Percentiles rank a stretch among this genome's conserved stretches.
phyloP scores from a whole-genome alignment of 1,139 yeast genomes.

The Pichiaceae sp. region DNA sequence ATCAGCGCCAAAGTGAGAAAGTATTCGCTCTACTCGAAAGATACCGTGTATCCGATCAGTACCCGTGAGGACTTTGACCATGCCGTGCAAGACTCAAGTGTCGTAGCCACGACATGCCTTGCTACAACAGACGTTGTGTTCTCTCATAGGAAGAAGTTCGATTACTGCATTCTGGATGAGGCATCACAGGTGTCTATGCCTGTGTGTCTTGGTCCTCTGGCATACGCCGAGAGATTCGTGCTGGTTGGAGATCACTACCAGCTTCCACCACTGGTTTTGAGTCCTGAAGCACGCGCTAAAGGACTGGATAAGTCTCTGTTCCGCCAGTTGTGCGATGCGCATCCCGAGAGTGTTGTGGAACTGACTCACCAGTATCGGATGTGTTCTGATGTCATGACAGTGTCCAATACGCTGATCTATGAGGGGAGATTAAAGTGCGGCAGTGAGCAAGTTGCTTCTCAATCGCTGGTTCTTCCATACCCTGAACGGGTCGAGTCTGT shows the following conservation, averaged over 20 bases:
- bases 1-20: conserved; percentile 57
- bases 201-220: conserved; percentile 76
- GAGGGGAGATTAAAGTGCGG: conserved; percentile 75
- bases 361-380: conserved; percentile 83
- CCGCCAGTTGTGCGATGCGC: conserved; percentile 57
- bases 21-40: conserved; percentile 38
- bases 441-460: conserved; percentile 49
- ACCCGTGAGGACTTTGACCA: conserved; percentile 35
- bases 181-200: conserved; percentile 96
- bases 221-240: conserved; percentile 69
- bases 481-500: conserved; percentile 21
- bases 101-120: conserved; percentile 85
- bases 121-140: conserved; percentile 64
- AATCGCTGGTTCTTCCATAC: conserved; percentile 39
- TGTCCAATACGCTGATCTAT: conserved; percentile 76
- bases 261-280: conserved; percentile 74
- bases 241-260: conserved; percentile 95
- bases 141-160: conserved; percentile 53
- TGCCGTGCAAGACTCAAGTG: conserved; percentile 48
- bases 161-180: conserved; percentile 91
- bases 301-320: conserved; percentile 81
- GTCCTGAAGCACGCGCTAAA: conserved; percentile 42
- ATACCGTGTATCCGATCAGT: conserved; percentile 29
- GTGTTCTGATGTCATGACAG: conserved; percentile 81
- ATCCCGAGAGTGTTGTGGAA: conserved; percentile 67